Conservation (phyloP, 768 basidiomycete genomes). For the Coprinopsis cinerea region DNA sequence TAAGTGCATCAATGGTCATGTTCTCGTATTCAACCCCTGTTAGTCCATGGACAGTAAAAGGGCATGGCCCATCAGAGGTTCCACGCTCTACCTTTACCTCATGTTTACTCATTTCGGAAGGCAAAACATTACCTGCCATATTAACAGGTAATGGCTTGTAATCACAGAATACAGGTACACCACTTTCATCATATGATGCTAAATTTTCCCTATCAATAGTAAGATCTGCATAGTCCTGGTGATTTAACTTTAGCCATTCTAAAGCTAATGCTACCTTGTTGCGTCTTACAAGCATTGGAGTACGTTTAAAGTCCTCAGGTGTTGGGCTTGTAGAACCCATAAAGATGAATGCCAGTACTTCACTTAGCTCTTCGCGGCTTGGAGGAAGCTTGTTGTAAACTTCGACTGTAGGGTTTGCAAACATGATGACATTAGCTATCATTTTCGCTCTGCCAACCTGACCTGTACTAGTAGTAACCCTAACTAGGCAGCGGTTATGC, state of each 20-base stretch:
- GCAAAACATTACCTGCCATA: not conserved
- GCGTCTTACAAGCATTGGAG: not conserved
- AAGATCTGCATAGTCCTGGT: not conserved
- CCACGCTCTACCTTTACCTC: slow-evolving; percentile 24
- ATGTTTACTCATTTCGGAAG: slow-evolving; percentile 11
- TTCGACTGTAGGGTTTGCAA: not conserved
- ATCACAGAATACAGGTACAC: not conserved
- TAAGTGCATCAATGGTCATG: not conserved
- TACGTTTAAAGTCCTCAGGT: not conserved
- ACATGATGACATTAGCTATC: slow-evolving; percentile 4
- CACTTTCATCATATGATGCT: not conserved
- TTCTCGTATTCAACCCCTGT: not conserved
- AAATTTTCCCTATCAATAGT: not conserved
- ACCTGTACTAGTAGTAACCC: not conserved
- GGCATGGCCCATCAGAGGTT: slow-evolving; percentile 23
- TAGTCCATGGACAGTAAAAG: slow-evolving; percentile 18
- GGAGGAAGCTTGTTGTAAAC: not conserved
- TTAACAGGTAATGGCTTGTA: not conserved
- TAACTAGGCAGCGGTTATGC: not conserved
- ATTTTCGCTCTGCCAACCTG: slow-evolving; percentile 1
- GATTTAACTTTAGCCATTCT: slow-evolving; percentile 4
- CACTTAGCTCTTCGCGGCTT: not conserved
- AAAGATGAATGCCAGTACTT: not conserved
- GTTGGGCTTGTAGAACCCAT: not conserved
- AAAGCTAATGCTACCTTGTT: not conserved